Base-by-base conservation (phyloP, 257 asterid genomes). In the Penstemon davidsonii region DNA sequence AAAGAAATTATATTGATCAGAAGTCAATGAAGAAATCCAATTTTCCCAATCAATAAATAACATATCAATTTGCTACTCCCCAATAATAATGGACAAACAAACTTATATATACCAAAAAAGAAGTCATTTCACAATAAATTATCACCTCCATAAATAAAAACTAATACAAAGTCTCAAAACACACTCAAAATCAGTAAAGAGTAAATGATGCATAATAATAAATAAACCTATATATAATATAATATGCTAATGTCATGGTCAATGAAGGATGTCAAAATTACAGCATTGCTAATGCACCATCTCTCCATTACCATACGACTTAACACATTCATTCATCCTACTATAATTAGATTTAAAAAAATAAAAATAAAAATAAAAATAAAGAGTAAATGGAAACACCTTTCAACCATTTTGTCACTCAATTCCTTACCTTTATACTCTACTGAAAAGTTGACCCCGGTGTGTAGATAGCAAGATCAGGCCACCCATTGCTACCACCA, bases 381-480 rank as follows among this genome's bases (percentile, higher is more conserved):
- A 62, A 3, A 10, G 40, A 60, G 52, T 53, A 9, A 67, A 65
- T 55, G 25, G 50, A 70, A 59, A 56, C 53, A 41, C 8, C 4
- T 75, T 70, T 54, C 25, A 15, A 66, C 45, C 55, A 66, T 47
- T 54, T 43, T 43, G 19, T 12, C 11, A 25, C 8, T 60, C 8
- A 15, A 9, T 45, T 11, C 49, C 51, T 46, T 57, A 76, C 74
- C 70, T 68, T 63, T 47, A 1, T 39, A 11, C 6, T 15, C 65
- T 75, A 82, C 64, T 80, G 95, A 78, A 82, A 84, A 67, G 59
- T 81, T 25, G 93, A 81, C 41, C 91, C 81, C 5, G 96, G 96
- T 13, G 96, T 82, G 87, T 79, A 85, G 72, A 91, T 85, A 19
- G 95, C 82, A 46, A 91, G 94, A 82, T 82, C 96, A 54, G 96